Conservation (phyloP, 345 rosid species). For the Citrus glauca region DNA sequence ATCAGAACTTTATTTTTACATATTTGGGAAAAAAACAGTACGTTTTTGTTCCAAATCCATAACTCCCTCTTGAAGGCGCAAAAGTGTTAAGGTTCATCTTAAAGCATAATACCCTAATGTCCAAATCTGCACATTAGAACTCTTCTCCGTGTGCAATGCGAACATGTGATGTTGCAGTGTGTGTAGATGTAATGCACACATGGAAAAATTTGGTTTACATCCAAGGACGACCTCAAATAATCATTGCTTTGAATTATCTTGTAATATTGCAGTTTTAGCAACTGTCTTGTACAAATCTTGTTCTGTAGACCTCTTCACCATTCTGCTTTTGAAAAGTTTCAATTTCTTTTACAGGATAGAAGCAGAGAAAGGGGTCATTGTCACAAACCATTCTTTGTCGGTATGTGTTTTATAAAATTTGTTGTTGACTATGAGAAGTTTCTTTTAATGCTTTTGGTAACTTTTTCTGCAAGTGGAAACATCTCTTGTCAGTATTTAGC, state of each 20-base stretch:
- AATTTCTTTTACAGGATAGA: slow-evolving; percentile 61
- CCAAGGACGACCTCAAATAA: not conserved
- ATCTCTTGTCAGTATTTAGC: not conserved
- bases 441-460: not conserved
- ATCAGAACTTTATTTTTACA: slow-evolving; percentile 13
- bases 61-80: not conserved
- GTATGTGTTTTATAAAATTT: slow-evolving; percentile 36
- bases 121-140: not conserved
- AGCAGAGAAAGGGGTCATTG: slow-evolving; percentile 84
- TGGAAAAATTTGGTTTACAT: not conserved
- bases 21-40: not conserved
- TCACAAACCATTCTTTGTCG: slow-evolving; percentile 84
- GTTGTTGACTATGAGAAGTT: not conserved
- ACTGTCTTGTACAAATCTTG: not conserved
- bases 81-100: not conserved
- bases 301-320: not conserved
- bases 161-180: not conserved
- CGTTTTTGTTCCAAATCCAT: slow-evolving; percentile 3
- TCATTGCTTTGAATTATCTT: not conserved
- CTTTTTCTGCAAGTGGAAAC: not conserved
- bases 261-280: not conserved
- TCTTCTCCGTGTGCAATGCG: not conserved
- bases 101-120: not conserved
- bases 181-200: not conserved
- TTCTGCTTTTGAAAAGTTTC: slow-evolving; percentile 16